Percentiles rank a stretch among this genome's conserved stretches.
phyloP scores from a whole-genome alignment of 805 yeast species.

The Candida ortonii region DNA sequence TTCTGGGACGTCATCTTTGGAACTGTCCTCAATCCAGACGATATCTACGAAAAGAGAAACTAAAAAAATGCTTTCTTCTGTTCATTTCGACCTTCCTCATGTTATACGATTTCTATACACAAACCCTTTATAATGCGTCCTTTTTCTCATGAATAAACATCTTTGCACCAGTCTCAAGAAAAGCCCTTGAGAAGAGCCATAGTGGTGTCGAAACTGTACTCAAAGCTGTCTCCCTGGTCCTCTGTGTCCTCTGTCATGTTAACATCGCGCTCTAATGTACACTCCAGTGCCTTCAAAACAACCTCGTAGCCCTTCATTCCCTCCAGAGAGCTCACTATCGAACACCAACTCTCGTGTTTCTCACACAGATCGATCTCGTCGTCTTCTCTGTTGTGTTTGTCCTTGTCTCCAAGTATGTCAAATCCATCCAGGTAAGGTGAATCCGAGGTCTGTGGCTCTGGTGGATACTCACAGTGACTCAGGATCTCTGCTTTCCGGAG shows the following conservation, averaged over 20 bases:
- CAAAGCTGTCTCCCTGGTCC: slow-evolving; percentile 2
- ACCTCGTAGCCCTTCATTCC: slow-evolving; percentile 17
- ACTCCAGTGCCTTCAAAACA: slow-evolving; percentile 12
- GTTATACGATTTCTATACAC: neutral
- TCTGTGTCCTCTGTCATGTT: slow-evolving; percentile 6
- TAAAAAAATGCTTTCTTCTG: slow-evolving; percentile 16
- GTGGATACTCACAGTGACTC: slow-evolving; percentile 29
- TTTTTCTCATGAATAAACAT: neutral
- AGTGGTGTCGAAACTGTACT: slow-evolving; percentile 16
- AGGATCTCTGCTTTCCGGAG: slow-evolving; percentile 13
- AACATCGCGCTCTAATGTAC: slow-evolving; percentile 1
- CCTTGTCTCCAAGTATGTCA: slow-evolving; percentile 12
- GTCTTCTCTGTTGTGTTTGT: slow-evolving; percentile 8
- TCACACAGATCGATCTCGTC: slow-evolving; percentile 30
- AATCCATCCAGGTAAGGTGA: slow-evolving; percentile 8
- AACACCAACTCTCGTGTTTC: slow-evolving; percentile 41
- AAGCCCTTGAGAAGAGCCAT: slow-evolving; percentile 16
- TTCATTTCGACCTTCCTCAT: neutral
- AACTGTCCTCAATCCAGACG: slow-evolving; percentile 59
- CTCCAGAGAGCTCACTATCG: slow-evolving; percentile 21
- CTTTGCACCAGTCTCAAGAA: slow-evolving; percentile 1
- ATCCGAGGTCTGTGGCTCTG: slow-evolving; percentile 18
- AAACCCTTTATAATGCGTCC: neutral
- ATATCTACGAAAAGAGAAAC: slow-evolving; percentile 42
- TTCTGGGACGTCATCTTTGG: slow-evolving; percentile 94